Evolutionary conservation across 2,329 filamentous ascomycete genomes (phyloP), one percentile per base, ranked within the genome.

Genomic region (Triangularia verruculosa): DNA sequence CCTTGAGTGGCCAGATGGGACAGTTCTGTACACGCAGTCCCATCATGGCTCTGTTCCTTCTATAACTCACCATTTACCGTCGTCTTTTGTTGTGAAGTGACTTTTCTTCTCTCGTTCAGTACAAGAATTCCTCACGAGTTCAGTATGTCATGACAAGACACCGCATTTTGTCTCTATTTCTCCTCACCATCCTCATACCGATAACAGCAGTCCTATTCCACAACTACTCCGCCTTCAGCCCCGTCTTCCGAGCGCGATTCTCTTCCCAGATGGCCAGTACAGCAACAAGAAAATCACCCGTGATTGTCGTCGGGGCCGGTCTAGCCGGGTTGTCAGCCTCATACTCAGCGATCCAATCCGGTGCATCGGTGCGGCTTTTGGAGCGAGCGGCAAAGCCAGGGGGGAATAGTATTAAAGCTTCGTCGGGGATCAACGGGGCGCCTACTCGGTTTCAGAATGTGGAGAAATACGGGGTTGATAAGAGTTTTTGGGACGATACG

Each of bases 371-470:
- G 0, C 77, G 78, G 30, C 78, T 90, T 57, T 78, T 89, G 12
- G 87, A 90, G 63, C 83, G 85, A 20, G 80, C 81, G 0, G 70
- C 80, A 2, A 87, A 86, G 69, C 84, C 86, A 0, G 86, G 86
- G 34, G 86, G 86, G 1, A 89, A 89, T 70, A 85, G 81, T 69
- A 87, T 89, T 74, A 89, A 89, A 74, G 86, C 86, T 0, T 89
- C 86, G 0, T 88, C 86, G 0, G 86, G 86, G 0, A 89, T 89
- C 73, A 89, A 88, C 67, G 86, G 85, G 6, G 85, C 85, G 0
- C 80, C 80, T 0, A 89, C 86, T 0, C 78, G 77, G 3, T 88
- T 83, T 66, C 87, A 89, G 70, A 72, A 73, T 11, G 74, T 70
- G 2, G 52, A 64, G 3, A 34, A 58, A n/a, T 60, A 70, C 51